Conservation (phyloP, 1,284 basidiomycete genomes). For the Leccinum brunneo-olivaceum region DNA sequence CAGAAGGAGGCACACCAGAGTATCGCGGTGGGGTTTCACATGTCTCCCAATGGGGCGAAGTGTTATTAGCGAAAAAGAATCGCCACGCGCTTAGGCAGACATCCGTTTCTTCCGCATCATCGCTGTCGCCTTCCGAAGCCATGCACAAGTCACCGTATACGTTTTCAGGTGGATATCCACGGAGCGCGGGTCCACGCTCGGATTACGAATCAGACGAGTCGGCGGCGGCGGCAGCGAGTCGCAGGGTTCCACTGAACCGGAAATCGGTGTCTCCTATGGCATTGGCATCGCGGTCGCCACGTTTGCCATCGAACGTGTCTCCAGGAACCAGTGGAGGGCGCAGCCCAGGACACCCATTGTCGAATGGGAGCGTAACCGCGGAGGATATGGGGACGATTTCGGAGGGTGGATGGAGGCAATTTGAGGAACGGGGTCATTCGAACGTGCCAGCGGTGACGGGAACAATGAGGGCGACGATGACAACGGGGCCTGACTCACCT, state of each 20-base stretch:
- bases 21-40: conserved; percentile 14
- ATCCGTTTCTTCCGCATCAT: conserved; percentile 59
- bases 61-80: conserved; percentile 33
- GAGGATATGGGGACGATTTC: conserved; percentile 14
- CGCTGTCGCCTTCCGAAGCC: conserved; percentile 48
- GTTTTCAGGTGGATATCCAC: conserved; percentile 5
- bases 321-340: not conserved
- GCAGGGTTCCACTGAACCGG: conserved; percentile 58
- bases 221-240: conserved; percentile 32
- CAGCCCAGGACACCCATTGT: conserved; percentile 8
- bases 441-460: not conserved
- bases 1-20: conserved; percentile 34
- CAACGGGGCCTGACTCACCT: conserved; percentile 34
- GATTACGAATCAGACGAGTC: conserved; percentile 50
- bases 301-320: conserved; percentile 16
- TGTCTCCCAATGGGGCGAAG: conserved; percentile 43
- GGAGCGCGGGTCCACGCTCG: conserved; percentile 30
- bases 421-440: conserved; percentile 10
- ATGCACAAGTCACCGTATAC: conserved; percentile 21
- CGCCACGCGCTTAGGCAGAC: conserved; percentile 37
- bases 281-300: conserved; percentile 37
- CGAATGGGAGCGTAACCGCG: conserved; percentile 12
- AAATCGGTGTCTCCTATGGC: conserved; percentile 67
- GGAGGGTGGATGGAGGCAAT: conserved; percentile 30
- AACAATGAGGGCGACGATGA: no score